Evolutionary conservation across 2,329 filamentous ascomycete genomes (phyloP).

Genomic region (Hypoxylon sp.): DNA sequence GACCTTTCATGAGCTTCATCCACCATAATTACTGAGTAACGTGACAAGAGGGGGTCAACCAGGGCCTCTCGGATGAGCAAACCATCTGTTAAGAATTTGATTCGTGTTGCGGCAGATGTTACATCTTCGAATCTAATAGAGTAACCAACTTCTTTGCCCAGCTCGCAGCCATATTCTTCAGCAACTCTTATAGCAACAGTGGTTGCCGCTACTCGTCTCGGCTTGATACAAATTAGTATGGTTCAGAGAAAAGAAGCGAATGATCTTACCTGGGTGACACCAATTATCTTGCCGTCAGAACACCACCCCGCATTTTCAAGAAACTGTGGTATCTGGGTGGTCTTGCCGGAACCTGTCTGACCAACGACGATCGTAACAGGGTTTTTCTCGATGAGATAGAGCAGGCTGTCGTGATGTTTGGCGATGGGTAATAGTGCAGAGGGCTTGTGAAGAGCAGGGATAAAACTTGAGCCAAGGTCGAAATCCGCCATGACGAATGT

Average conservation of each 20-base stretch:
- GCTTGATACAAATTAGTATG: slow-evolving; percentile 59
- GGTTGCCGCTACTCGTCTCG: slow-evolving; percentile 87
- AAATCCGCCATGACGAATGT: slow-evolving; percentile 61
- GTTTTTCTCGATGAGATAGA: slow-evolving; percentile 86
- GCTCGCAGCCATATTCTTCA: slow-evolving; percentile 83
- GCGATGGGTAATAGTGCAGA: slow-evolving; percentile 85
- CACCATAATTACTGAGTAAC: slow-evolving; percentile 96
- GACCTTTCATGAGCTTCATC: slow-evolving; percentile 97
- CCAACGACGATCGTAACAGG: slow-evolving; percentile 90
- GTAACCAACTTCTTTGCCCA: slow-evolving; percentile 93
- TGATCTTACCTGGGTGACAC: slow-evolving; percentile 85
- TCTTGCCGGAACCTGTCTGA: slow-evolving; percentile 94
- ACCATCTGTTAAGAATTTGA: slow-evolving; percentile 96
- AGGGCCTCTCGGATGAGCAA: slow-evolving; percentile 90
- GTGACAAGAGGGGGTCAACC: slow-evolving; percentile 87
- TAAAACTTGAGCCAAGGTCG: slow-evolving; percentile 67
- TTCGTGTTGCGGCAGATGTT: slow-evolving; percentile 82
- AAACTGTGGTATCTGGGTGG: slow-evolving; percentile 93
- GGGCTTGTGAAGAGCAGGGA: slow-evolving; percentile 87
- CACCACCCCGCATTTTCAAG: slow-evolving; percentile 91
- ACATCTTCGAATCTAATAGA: slow-evolving; percentile 93
- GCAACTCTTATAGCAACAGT: slow-evolving; percentile 89
- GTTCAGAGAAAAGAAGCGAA: slow-evolving; percentile 6
- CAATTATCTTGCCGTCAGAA: slow-evolving; percentile 81
- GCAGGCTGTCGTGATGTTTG: slow-evolving; percentile 77